A percentile compares a stretch with the other conserved stretches of the same genome.
Evolutionary conservation across 2,329 filamentous ascomycete genomes (phyloP).

Genomic region (Monosporascus sp.): DNA sequence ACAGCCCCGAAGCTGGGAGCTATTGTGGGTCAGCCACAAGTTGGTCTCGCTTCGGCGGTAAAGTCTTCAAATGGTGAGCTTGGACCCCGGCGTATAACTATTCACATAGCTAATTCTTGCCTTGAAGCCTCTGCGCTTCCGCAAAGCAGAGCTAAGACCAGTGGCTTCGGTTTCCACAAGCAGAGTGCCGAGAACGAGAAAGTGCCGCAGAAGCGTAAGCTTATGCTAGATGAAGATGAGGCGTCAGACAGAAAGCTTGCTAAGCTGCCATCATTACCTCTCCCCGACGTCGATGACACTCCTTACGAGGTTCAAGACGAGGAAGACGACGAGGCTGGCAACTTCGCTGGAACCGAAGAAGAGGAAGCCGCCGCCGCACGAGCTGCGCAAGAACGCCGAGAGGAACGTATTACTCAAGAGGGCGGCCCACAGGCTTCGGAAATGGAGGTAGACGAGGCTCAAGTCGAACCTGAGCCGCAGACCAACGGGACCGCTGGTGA

Average conservation of each 20-base stretch:
- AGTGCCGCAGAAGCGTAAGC: conserved; percentile 62
- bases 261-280: conserved; percentile 74
- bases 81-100: neutral
- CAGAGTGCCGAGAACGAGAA: conserved; percentile 60
- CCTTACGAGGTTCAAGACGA: conserved; percentile 55
- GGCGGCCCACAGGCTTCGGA: conserved; percentile 43
- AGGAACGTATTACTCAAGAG: conserved; percentile 55
- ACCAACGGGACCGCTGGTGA: conserved; percentile 17
- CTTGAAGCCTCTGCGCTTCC: conserved; percentile 48
- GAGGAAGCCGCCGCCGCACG: conserved; percentile 80
- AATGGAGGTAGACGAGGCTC: conserved; percentile 31
- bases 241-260: conserved; percentile 81
- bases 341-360: conserved; percentile 78
- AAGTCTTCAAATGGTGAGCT: conserved; percentile 31
- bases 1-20: conserved; percentile 47
- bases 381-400: conserved; percentile 78
- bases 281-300: conserved; percentile 56
- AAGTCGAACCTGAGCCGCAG: conserved; percentile 15
- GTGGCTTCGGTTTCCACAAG: conserved; percentile 79
- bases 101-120: conserved; percentile 16
- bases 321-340: conserved; percentile 66
- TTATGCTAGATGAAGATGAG: conserved; percentile 86
- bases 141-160: conserved; percentile 68
- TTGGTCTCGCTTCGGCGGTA: conserved; percentile 27
- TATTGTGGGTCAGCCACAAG: conserved; percentile 34